Evolutionary conservation across 345 rosid genomes (phyloP).

Genomic region (Erodium maritimum): DNA sequence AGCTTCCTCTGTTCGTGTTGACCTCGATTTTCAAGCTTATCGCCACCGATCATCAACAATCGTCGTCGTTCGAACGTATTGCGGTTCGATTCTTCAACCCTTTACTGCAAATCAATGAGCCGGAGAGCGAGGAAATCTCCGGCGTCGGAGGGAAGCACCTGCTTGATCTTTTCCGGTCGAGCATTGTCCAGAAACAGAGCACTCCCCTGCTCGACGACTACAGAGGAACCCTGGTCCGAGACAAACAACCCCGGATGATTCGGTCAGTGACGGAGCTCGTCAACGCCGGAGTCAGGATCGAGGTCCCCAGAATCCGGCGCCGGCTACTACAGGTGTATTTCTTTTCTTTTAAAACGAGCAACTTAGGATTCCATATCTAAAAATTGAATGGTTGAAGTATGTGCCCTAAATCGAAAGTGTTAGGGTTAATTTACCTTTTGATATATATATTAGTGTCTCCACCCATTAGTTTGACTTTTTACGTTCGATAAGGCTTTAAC

Average conservation of each 20-base stretch:
- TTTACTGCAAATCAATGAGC: slow-evolving; percentile 5
- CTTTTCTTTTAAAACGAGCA: too few species aligned
- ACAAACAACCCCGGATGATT: slow-evolving; percentile 4
- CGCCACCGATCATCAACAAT: neutral
- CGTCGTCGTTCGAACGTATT: slow-evolving; percentile 8
- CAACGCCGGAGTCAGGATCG: slow-evolving; percentile 10
- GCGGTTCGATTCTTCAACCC: slow-evolving; percentile 19
- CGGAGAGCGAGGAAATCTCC: neutral
- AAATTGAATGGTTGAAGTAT: too few species aligned
- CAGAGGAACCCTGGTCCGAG: neutral
- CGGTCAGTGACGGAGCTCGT: slow-evolving; percentile 12
- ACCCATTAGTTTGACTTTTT: too few species aligned
- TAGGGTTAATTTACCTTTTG: too few species aligned
- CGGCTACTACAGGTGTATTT: slow-evolving; percentile 13
- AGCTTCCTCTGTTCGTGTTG: slow-evolving; percentile 16
- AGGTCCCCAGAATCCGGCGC: slow-evolving; percentile 4
- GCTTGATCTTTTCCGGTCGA: slow-evolving; percentile 19
- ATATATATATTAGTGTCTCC: too few species aligned
- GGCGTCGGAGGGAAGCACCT: slow-evolving; percentile 5
- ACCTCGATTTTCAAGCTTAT: slow-evolving; percentile 7
- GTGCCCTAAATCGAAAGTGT: too few species aligned
- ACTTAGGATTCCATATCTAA: too few species aligned
- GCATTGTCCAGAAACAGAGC: slow-evolving; percentile 10
- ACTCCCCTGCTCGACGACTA: too few species aligned
- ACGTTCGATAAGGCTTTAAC: too few species aligned